A percentile compares a stretch with the other conserved stretches of the same genome.
Conservation (phyloP, 2,329 filamentous ascomycete species). For the Chrysosporium keratinophilum region DNA sequence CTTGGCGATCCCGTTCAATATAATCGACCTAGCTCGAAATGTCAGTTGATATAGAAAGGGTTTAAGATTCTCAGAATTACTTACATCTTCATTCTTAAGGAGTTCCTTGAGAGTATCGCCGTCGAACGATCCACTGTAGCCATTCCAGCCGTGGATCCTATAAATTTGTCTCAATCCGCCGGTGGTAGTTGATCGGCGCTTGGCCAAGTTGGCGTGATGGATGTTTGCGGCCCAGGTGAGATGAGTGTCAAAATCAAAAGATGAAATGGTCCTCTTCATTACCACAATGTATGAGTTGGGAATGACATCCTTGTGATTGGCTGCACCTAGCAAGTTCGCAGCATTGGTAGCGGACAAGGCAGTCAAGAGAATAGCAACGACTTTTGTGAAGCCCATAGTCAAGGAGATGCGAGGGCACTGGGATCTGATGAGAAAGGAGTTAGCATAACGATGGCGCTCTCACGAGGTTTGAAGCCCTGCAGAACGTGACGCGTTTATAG, state of each 20-base stretch:
- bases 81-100: slow-evolving; percentile 11
- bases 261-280: slow-evolving; percentile 12
- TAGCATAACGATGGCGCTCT: too few species aligned
- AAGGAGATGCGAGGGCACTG: background rate
- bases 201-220: slow-evolving; percentile 6
- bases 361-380: background rate
- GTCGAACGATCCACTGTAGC: slow-evolving; percentile 14
- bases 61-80: background rate
- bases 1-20: slow-evolving; percentile 13
- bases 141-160: slow-evolving; percentile 14
- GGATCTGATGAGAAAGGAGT: too few species aligned
- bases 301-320: slow-evolving; percentile 10
- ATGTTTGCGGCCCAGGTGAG: slow-evolving; percentile 12
- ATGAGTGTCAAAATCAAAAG: slow-evolving; percentile 12
- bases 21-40: slow-evolving; percentile 13
- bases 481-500: too few species aligned
- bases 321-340: slow-evolving; percentile 2
- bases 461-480: too few species aligned
- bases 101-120: slow-evolving; percentile 11
- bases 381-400: slow-evolving; percentile 6
- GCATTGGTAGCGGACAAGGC: slow-evolving; percentile 4
- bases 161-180: slow-evolving; percentile 12
- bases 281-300: slow-evolving; percentile 15
- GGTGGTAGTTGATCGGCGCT: background rate
- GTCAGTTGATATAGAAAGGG: background rate